phyloP scores from a whole-genome alignment of 306 rosid genomes.

The Phaseolus lunatus region DNA sequence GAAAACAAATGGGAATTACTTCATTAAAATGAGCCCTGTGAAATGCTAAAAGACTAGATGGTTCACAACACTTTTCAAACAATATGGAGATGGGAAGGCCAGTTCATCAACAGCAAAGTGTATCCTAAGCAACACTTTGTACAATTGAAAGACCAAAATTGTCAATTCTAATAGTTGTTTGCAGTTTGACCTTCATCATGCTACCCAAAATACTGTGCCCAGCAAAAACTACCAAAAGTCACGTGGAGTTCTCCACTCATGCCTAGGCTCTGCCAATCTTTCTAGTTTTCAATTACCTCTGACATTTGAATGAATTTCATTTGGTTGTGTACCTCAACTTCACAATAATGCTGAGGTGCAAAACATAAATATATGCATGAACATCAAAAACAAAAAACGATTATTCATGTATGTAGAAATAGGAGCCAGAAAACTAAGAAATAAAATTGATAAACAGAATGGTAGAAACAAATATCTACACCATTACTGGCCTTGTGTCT shows the following conservation, averaged over 20 bases:
- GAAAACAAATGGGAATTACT: background rate
- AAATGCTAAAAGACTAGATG: conserved; percentile 42
- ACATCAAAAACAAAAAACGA: conserved; percentile 2
- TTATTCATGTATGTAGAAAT: background rate
- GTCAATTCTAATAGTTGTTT: background rate
- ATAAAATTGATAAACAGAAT: background rate
- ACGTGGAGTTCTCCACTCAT: background rate
- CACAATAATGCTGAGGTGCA: conserved; percentile 13
- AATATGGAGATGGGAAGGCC: conserved; percentile 51
- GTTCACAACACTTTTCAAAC: conserved; percentile 49
- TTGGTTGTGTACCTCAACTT: background rate
- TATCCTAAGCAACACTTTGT: conserved; percentile 56
- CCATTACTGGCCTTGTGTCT: background rate
- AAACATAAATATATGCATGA: conserved; percentile 12
- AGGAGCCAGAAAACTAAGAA: background rate
- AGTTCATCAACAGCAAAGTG: conserved; percentile 47
- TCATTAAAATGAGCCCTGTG: background rate
- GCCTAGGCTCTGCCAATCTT: background rate
- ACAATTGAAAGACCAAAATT: conserved; percentile 55
- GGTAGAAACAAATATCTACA: conserved; percentile 13
- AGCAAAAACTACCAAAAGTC: conserved; percentile 1
- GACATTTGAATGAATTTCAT: conserved; percentile 1
- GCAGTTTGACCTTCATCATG: conserved; percentile 23
- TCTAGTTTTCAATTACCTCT: background rate
- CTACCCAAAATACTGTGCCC: conserved; percentile 6